Base-by-base conservation (phyloP, 1,284 basidiomycete species). In the Cutaneotrichosporon cutaneum region DNA sequence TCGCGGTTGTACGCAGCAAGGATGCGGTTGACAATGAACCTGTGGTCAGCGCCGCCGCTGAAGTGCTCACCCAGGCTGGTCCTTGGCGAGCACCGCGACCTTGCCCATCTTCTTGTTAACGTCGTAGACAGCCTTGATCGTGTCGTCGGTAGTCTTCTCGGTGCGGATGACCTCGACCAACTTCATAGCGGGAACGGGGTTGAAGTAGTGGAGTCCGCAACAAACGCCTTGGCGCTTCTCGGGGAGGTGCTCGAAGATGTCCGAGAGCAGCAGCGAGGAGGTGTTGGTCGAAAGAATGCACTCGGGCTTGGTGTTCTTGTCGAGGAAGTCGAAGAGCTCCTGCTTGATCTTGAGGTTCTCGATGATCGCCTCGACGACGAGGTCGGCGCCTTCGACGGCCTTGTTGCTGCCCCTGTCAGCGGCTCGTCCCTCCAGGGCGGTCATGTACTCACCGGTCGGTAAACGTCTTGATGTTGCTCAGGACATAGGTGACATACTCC, bases 321-420 rank as follows among this genome's bases (percentile, higher is more conserved):
- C 84, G 26, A 85, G 71, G 62, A 81, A 79, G 8, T 75, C 76
- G 62, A 85, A 85, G 30, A 85, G 74, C 52, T 84, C 81, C 57
- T 82, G 80, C 76, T 85, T 85, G 63, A 83, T 79, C 64, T 81
- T 77, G 50, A 85, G 71, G 64, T 82, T 82, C 69, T 85, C 84
- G 60, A 85, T 82, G 61, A 85, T 84, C 1, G 84, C 84, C 72
- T 85, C 84, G 51, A 85, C 78, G 52, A 85, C 83, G 42, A 85
- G 72, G 69, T 85, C 83, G 4, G 82, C 77, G 2, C 78, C 63
- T 44, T 79, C 67, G 33, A 83, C 82, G 1, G 82, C 83, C 51
- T 78, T 74, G 9, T 65, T 73, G 8, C 77, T 79, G 48, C 0
- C n/a, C n/a, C n/a, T n/a, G 33, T 35, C 26, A 57, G 42, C 18